A percentile compares a stretch with the other conserved stretches of the same genome.
Conservation (phyloP, 768 basidiomycete genomes). For the Trametes gibbosa region DNA sequence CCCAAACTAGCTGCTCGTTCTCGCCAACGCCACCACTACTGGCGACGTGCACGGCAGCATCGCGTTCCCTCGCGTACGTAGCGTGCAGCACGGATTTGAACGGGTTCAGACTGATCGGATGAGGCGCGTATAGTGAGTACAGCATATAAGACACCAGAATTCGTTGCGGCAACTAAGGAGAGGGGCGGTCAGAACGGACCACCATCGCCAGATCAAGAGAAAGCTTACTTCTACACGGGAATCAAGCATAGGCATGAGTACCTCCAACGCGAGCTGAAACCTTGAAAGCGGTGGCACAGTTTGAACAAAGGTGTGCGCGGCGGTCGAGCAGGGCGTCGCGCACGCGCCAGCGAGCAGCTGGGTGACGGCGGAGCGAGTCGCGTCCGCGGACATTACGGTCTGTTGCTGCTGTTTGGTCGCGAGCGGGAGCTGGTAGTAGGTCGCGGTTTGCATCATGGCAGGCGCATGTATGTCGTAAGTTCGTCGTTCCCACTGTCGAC, state of each 20-base stretch:
- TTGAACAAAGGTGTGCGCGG: slow-evolving; percentile 70
- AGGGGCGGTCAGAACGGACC: not conserved
- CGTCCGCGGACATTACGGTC: slow-evolving; percentile 36
- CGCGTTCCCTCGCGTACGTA: slow-evolving; percentile 67
- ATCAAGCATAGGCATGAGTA: slow-evolving; percentile 70
- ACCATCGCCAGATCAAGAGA: slow-evolving; percentile 10
- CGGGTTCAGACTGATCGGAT: slow-evolving; percentile 77
- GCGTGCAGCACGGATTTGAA: slow-evolving; percentile 72
- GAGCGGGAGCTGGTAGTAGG: slow-evolving; percentile 34
- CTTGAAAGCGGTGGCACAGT: slow-evolving; percentile 73
- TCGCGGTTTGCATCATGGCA: slow-evolving; percentile 30
- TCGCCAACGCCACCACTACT: slow-evolving; percentile 46
- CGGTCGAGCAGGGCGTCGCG: slow-evolving; percentile 72
- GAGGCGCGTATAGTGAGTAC: slow-evolving; percentile 75
- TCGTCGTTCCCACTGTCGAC: slow-evolving; percentile 8
- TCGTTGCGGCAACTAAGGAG: slow-evolving; percentile 60
- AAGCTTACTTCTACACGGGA: slow-evolving; percentile 52
- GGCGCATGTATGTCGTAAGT: slow-evolving; percentile 10
- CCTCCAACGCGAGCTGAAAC: slow-evolving; percentile 83
- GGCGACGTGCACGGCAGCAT: slow-evolving; percentile 53
- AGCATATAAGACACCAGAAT: slow-evolving; percentile 79
- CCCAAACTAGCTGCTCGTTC: slow-evolving; percentile 82
- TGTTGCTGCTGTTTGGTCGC: slow-evolving; percentile 21
- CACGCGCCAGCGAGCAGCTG: slow-evolving; percentile 67
- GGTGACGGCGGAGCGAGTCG: slow-evolving; percentile 59